Evolutionary conservation across 345 rosid genomes (phyloP).

Genomic region (Pistacia atlantica): DNA sequence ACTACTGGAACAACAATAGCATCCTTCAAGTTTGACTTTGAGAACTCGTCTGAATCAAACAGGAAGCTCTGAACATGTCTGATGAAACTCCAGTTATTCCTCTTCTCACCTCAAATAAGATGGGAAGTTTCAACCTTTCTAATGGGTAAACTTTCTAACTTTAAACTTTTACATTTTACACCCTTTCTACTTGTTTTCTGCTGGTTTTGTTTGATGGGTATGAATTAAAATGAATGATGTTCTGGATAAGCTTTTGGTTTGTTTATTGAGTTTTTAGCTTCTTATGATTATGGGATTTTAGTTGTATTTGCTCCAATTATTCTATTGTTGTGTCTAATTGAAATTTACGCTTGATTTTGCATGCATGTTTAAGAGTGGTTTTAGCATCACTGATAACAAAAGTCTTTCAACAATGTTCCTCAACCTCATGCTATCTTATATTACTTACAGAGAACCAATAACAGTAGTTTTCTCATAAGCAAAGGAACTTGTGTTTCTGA

Average conservation of each 20-base stretch:
- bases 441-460: constrained; percentile 64
- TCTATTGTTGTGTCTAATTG: too few species aligned
- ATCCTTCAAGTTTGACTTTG: too few species aligned
- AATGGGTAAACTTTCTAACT: not conserved
- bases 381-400: constrained; percentile 63
- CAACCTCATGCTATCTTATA: constrained; percentile 73
- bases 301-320: too few species aligned
- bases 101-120: not conserved
- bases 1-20: too few species aligned
- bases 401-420: constrained; percentile 62
- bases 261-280: too few species aligned
- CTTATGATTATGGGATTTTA: not conserved
- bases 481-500: constrained; percentile 74
- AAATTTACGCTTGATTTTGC: too few species aligned
- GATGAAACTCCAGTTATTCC: not conserved
- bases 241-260: not conserved
- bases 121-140: not conserved
- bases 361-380: constrained; percentile 44
- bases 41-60: too few species aligned
- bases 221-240: too few species aligned
- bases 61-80: not conserved
- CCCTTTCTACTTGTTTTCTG: too few species aligned
- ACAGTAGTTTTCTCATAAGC: constrained; percentile 63
- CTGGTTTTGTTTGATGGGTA: too few species aligned
- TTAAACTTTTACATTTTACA: too few species aligned